Percentiles rank a stretch among this genome's conserved stretches.
Conservation (phyloP, 2,329 filamentous ascomycete genomes). For the Nothomitra cinnamomea region DNA sequence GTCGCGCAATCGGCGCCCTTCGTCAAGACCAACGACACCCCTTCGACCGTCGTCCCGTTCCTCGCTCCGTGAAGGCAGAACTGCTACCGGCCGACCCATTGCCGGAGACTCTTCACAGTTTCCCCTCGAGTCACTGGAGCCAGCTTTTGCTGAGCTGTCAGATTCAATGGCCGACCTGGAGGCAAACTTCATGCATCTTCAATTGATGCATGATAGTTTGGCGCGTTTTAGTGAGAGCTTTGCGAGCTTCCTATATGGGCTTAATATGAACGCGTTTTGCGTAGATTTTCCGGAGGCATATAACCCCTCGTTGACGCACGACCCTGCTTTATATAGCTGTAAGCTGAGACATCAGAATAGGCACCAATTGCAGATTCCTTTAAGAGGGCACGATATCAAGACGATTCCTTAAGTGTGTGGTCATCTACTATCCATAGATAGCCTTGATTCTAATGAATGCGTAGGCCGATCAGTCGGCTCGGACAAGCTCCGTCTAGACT, state of each 20-base stretch:
- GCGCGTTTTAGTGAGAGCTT: slow-evolving; percentile 92
- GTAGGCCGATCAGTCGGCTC: background rate
- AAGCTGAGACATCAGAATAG: slow-evolving; percentile 25
- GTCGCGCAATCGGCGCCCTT: slow-evolving; percentile 31
- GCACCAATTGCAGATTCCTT: slow-evolving; percentile 76
- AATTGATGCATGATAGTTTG: slow-evolving; percentile 90
- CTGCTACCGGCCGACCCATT: slow-evolving; percentile 24
- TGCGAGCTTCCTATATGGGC: slow-evolving; percentile 80
- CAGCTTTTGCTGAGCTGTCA: slow-evolving; percentile 79
- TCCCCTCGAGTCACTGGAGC: slow-evolving; percentile 70
- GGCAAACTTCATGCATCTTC: slow-evolving; percentile 93
- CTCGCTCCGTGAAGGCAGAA: slow-evolving; percentile 62
- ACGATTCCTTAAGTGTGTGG: background rate
- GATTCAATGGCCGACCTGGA: slow-evolving; percentile 93
- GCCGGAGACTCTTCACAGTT: slow-evolving; percentile 31
- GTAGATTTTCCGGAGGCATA: slow-evolving; percentile 87
- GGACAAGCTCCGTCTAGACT: slow-evolving; percentile 17
- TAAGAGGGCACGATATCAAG: slow-evolving; percentile 40
- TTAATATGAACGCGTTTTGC: slow-evolving; percentile 99
- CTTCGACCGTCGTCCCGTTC: slow-evolving; percentile 79
- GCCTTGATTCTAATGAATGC: background rate
- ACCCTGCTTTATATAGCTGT: background rate
- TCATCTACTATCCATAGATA: no score
- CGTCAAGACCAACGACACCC: slow-evolving; percentile 76
- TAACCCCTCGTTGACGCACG: background rate